Evolutionary conservation across 2,329 filamentous ascomycete species (phyloP).

Genomic region (Aspergillus sp.): DNA sequence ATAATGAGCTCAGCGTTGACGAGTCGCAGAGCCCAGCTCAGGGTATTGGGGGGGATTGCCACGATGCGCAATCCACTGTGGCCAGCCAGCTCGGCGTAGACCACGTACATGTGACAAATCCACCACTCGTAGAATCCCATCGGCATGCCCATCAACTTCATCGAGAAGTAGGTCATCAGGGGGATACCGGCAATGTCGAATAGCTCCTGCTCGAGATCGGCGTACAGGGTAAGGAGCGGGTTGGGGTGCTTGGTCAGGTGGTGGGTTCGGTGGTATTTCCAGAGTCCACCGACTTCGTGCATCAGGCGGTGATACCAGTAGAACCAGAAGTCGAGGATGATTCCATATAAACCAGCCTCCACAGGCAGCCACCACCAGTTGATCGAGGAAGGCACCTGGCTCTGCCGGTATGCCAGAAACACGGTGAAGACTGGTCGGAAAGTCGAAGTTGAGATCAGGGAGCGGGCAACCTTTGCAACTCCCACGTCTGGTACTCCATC

Average conservation of each 20-base stretch:
- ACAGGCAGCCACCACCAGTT: conserved; percentile 40
- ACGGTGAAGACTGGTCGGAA: conserved; percentile 37
- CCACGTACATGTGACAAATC: conserved; percentile 47
- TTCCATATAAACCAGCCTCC: conserved; percentile 42
- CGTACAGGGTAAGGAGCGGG: conserved; percentile 44
- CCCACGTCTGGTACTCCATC: conserved; percentile 46
- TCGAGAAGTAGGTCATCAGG: conserved; percentile 37
- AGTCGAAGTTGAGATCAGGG: conserved; percentile 35
- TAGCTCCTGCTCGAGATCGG: conserved; percentile 45
- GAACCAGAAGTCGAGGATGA: conserved; percentile 47
- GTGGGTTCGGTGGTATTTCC: conserved; percentile 48
- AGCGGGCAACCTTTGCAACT: conserved; percentile 34
- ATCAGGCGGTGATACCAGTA: conserved; percentile 44
- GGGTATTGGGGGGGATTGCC: conserved; percentile 33
- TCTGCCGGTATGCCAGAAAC: conserved; percentile 30
- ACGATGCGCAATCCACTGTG: conserved; percentile 34
- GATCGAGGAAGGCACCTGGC: conserved; percentile 24
- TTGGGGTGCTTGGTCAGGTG: conserved; percentile 50
- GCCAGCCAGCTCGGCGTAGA: conserved; percentile 33
- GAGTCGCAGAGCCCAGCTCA: conserved; percentile 35
- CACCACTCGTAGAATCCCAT: conserved; percentile 52
- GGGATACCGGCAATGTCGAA: conserved; percentile 47
- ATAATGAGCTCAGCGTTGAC: conserved; percentile 41
- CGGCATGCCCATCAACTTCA: conserved; percentile 40
- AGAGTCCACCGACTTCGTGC: conserved; percentile 43